phyloP scores from a whole-genome alignment of 192 early-diverging fungal species.

The Phlyctochytrium planicorne region DNA sequence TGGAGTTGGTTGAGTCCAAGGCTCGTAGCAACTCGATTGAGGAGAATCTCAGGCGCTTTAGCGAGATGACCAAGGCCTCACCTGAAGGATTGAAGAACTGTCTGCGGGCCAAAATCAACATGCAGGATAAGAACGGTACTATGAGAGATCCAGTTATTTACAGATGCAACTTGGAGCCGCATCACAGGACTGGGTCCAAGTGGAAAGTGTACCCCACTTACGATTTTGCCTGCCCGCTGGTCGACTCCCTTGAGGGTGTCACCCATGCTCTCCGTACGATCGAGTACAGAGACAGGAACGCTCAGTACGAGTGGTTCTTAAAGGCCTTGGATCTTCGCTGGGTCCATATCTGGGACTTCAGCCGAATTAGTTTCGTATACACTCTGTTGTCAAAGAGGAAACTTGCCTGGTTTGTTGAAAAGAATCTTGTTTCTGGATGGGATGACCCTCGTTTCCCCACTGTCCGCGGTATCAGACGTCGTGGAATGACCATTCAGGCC shows the following conservation, averaged over 20 bases:
- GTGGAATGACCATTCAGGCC: slow-evolving; percentile 98
- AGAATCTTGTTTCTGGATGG: slow-evolving; percentile 71
- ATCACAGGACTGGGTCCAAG: slow-evolving; percentile 84
- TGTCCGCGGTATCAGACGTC: slow-evolving; percentile 77
- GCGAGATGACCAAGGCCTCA: slow-evolving; percentile 89
- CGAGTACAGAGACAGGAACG: slow-evolving; percentile 98
- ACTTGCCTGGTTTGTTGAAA: slow-evolving; percentile 92
- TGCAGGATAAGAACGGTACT: slow-evolving; percentile 83
- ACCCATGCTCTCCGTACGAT: slow-evolving; percentile 96
- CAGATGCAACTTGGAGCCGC: slow-evolving; percentile 86
- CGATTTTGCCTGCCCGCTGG: slow-evolving; percentile 97
- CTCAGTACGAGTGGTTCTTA: slow-evolving; percentile 96
- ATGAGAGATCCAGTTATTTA: slow-evolving; percentile 97
- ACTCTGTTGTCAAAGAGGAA: slow-evolving; percentile 98
- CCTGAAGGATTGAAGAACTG: slow-evolving; percentile 72
- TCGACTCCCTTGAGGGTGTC: slow-evolving; percentile 95
- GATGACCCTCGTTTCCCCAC: slow-evolving; percentile 64
- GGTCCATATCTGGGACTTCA: slow-evolving; percentile 93
- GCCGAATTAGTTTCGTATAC: slow-evolving; percentile 95
- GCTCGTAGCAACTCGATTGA: slow-evolving; percentile 83
- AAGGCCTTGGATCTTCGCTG: slow-evolving; percentile 79
- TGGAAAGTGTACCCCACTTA: slow-evolving; percentile 99
- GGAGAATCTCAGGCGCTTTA: slow-evolving; percentile 86
- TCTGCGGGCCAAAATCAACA: slow-evolving; percentile 94
- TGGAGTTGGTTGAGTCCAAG: slow-evolving; percentile 75